phyloP scores from a whole-genome alignment of 306 rosid genomes.

The Notholithocarpus densiflorus region DNA sequence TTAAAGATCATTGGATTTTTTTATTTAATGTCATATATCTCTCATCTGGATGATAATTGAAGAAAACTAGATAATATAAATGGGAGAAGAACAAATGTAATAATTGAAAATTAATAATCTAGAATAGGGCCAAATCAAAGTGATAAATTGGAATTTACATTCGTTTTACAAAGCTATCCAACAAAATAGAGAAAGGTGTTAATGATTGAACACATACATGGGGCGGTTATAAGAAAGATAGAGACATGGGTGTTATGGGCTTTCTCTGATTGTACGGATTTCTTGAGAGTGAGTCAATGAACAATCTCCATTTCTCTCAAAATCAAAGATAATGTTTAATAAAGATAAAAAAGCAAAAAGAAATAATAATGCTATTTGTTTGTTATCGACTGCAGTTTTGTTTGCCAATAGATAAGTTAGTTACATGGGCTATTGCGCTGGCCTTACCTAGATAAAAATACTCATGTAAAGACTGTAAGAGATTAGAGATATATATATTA shows the following conservation, averaged over 20 bases:
- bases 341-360: neutral
- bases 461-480: neutral
- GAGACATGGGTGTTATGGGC: slow-evolving; percentile 27
- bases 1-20: no score
- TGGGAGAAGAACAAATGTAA: no score
- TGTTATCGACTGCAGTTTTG: neutral
- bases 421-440: neutral
- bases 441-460: neutral
- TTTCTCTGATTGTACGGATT: slow-evolving; percentile 8
- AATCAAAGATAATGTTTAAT: no score
- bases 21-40: no score
- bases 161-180: neutral
- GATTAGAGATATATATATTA: no score
- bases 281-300: slow-evolving; percentile 23
- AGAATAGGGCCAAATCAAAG: no score
- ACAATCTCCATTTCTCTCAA: no score
- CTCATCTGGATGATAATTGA: no score
- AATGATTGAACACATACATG: neutral
- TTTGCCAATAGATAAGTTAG: neutral
- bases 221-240: slow-evolving; percentile 9
- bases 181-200: neutral
- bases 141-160: no score
- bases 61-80: no score
- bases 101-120: no score
- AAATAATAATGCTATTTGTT: neutral